Evolutionary conservation across 345 rosid species (phyloP).

Genomic region (Eucalyptus coolabah): DNA sequence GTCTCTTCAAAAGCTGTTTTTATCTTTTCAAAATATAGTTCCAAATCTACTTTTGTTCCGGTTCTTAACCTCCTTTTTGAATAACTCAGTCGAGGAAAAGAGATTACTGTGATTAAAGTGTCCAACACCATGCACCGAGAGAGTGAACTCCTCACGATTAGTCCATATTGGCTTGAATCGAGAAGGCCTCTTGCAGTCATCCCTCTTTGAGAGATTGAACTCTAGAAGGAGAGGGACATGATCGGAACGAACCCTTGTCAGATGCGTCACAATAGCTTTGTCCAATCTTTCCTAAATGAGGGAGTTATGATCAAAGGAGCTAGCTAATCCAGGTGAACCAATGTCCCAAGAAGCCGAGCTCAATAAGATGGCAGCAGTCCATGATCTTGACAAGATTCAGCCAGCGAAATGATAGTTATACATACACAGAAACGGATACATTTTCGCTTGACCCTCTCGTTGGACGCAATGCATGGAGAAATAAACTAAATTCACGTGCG

Average conservation of each 20-base stretch:
- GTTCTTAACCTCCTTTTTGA: not conserved
- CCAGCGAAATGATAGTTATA: not conserved
- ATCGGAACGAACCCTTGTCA: not conserved
- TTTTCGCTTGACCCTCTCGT: not conserved
- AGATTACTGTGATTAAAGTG: not conserved
- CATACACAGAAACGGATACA: not conserved
- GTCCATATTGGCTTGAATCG: not conserved
- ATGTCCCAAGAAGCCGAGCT: not conserved
- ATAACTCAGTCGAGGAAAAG: not conserved
- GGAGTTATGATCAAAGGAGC: not conserved
- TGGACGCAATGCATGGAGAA: not conserved
- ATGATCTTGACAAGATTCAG: not conserved
- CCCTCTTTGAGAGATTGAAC: not conserved
- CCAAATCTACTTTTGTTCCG: not conserved
- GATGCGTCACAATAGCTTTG: not conserved
- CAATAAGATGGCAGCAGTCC: not conserved
- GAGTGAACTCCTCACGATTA: not conserved
- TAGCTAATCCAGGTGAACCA: not conserved
- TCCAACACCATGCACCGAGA: not conserved
- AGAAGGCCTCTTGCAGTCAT: not conserved
- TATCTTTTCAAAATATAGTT: not conserved
- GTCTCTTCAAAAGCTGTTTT: not conserved
- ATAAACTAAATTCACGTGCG: not conserved
- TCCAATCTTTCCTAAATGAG: not conserved
- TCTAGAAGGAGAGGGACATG: not conserved